A percentile compares a stretch with the other conserved stretches of the same genome.
Conservation (phyloP, 2,329 filamentous ascomycete genomes). For the Emydomyces testavorans region DNA sequence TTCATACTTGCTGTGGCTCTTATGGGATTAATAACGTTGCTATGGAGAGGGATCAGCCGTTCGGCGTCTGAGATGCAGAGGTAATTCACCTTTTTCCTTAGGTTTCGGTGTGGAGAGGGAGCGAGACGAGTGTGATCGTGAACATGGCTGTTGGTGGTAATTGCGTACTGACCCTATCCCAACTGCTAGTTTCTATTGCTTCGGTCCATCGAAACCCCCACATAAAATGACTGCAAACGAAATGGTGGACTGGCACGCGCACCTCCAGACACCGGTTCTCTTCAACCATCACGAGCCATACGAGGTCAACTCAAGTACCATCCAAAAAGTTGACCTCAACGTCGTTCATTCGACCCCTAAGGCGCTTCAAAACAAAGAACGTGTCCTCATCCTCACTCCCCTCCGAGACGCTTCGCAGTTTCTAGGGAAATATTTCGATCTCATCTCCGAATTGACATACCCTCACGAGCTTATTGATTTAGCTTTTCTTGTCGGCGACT, state of each 20-base stretch:
- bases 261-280: conserved; percentile 81
- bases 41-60: conserved; percentile 77
- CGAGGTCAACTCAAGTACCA: conserved; percentile 67
- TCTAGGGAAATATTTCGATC: conserved; percentile 83
- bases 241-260: conserved; percentile 75
- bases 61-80: conserved; percentile 83
- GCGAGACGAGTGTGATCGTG: neutral
- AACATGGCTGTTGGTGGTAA: neutral
- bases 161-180: neutral
- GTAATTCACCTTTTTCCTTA: conserved; percentile 39
- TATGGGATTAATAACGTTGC: conserved; percentile 58
- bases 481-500: conserved; percentile 87
- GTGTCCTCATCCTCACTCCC: conserved; percentile 82
- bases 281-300: conserved; percentile 92
- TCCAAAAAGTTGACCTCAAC: conserved; percentile 75
- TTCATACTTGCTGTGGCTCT: conserved; percentile 64
- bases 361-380: conserved; percentile 69
- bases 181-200: conserved; percentile 76
- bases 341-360: conserved; percentile 67
- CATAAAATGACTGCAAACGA: conserved; percentile 93
- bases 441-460: conserved; percentile 79
- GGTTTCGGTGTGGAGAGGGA: neutral
- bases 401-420: conserved; percentile 77
- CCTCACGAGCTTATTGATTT: conserved; percentile 92
- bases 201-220: conserved; percentile 86